Base-by-base conservation (phyloP, 1,284 basidiomycete genomes). In the Agaricales sp. region DNA sequence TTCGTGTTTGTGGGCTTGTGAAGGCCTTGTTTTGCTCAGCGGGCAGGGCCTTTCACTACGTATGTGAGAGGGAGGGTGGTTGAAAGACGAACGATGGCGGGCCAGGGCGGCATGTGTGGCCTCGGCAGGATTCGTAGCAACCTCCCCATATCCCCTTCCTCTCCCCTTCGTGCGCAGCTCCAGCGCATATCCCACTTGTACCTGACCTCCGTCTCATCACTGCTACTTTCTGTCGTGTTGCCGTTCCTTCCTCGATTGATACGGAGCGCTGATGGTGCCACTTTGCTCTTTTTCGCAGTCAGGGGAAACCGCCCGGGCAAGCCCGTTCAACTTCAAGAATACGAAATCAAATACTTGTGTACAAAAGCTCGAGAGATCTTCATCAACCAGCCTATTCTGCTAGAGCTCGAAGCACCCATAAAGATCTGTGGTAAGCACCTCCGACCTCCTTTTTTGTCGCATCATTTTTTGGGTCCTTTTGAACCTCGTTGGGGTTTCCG, bases 291-390 rank as follows among this genome's bases (percentile, higher is more conserved):
- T 54, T 22, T 65, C 23, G 21, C 23, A 94, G 92, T 95, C 52
- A 88, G 92, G 64, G 92, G 92, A 61, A 90, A 93, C 71, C 78
- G 92, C 65, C 92, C 92, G 46, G 92, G 92, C 56, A 95, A 93
- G 71, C 88, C 90, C 44, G 92, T 95, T 46, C 90, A 94, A 64
- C 75, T 95, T 51, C 87, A 91, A 67, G 92, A 95, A 68, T 92
- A 92, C 71, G 92, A 95, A 73, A 95, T 95, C 78, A 93, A 92
- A 68, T 92, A 91, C 65, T 77, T 95, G 56, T 95, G 92, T 73
- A 90, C 91, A 64, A 92, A 89, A 72, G 92, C 92, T 53, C 77
- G 92, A 59, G 92, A 95, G 68, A 94, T 95, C 62, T 94, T 95
- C 70, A 94, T 94, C 70, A 91, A 89, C 69, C 92, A 95, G 64